Base-by-base conservation (phyloP, 148 eudicot species). In the Agrostemma githago region DNA sequence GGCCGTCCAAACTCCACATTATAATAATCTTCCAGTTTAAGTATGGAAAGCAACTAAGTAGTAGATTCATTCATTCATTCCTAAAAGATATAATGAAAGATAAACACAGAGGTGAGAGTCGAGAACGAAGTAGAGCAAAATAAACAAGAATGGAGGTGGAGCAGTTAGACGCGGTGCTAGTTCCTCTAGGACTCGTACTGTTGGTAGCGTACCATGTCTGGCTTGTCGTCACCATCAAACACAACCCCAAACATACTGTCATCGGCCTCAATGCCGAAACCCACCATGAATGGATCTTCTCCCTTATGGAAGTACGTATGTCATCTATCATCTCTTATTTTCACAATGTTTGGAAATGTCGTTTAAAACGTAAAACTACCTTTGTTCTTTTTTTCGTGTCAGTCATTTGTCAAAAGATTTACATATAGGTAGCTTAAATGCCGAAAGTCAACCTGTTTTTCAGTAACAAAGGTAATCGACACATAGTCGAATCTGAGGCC, bases 201-300 rank as follows among this genome's bases (percentile, higher is more conserved):
- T 78, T 91, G 40, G 76, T 77, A 20, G 40, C 39, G 0, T 91
- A 91, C 80, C 93, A 91, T 51, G 67, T 77, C 58, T 89, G 93
- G 92, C 88, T 91, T 20, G 77, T 88, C 7, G 43, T 59, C 79
- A 73, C 82, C 6, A 71, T 89, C 3, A 42, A 26, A 0, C 78
- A 74, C 3, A n/a, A 78, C 59, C 93, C 97, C 1, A 73, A 72
- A 11, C 83, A 82, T 46, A 91, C 97, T 19, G 97, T 91, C 62
- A 79, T 91, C 6, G 97, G 91, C 19, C 81, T 91, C 59, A 91
- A 91, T 60, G 81, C 91, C 8, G 85, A 89, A 76, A 82, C 85
- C 64, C 88, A 93, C 66, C 81, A 43, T 9, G 82, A 80, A 41
- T 91, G 97, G 97, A 83, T 86, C 59, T 74, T 70, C 78, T 82